Evolutionary conservation across 352 stramenopile species (phyloP).

Genomic region (Halophytophthora batemanensis): DNA sequence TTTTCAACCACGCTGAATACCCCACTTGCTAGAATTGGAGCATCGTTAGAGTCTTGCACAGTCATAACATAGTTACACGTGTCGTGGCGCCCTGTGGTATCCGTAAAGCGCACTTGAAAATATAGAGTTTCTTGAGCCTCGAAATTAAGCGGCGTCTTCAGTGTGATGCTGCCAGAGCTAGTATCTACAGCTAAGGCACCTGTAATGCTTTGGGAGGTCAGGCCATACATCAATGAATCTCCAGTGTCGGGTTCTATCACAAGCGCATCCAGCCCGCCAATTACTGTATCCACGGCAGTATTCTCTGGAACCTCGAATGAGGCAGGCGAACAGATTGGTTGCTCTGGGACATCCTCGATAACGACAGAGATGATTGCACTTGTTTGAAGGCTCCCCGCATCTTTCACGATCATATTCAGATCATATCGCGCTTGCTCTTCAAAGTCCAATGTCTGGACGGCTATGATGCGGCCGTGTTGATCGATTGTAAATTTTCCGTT

Average conservation of each 20-base stretch:
- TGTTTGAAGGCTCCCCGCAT: slow-evolving; percentile 32
- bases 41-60: slow-evolving; percentile 46
- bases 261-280: slow-evolving; percentile 9
- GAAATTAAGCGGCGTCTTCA: slow-evolving; percentile 33
- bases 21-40: slow-evolving; percentile 29
- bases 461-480: slow-evolving; percentile 38
- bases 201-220: slow-evolving; percentile 10
- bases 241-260: slow-evolving; percentile 12
- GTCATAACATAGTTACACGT: slow-evolving; percentile 42
- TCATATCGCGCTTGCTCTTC: slow-evolving; percentile 32
- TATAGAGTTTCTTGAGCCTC: slow-evolving; percentile 33
- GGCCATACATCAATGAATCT: slow-evolving; percentile 9
- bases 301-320: slow-evolving; percentile 33
- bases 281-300: slow-evolving; percentile 1
- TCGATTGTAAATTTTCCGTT: slow-evolving; percentile 38
- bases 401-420: slow-evolving; percentile 37
- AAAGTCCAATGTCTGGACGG: slow-evolving; percentile 36
- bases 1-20: slow-evolving; percentile 49
- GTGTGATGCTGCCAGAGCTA: slow-evolving; percentile 17
- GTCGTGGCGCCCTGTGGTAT: slow-evolving; percentile 31
- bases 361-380: slow-evolving; percentile 23
- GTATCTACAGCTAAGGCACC: slow-evolving; percentile 8
- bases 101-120: slow-evolving; percentile 43
- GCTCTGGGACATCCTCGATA: slow-evolving; percentile 41
- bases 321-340: slow-evolving; percentile 26